Conservation (phyloP, 805 yeast genomes). For the Ogataea haglerorum region DNA sequence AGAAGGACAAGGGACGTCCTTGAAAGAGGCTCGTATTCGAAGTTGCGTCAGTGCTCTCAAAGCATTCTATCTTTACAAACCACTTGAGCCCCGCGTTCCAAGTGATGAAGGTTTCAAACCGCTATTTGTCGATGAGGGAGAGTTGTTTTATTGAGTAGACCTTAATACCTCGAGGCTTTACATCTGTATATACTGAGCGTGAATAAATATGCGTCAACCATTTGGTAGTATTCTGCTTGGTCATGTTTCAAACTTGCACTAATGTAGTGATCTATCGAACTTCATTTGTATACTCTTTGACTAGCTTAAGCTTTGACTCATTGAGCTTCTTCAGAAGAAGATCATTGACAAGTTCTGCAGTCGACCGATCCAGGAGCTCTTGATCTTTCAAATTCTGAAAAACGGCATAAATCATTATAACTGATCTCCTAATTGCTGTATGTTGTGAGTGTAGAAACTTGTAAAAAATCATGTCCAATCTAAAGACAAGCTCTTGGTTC, state of each 20-base stretch:
- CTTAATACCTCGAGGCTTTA: not conserved
- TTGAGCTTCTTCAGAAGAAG: slow-evolving; percentile 38
- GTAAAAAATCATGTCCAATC: slow-evolving; percentile 33
- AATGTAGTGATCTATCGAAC: no score
- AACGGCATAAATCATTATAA: slow-evolving; percentile 38
- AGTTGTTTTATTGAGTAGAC: slow-evolving; percentile 28
- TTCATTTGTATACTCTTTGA: slow-evolving; percentile 40
- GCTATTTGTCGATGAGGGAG: slow-evolving; percentile 35
- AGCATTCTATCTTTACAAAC: slow-evolving; percentile 89
- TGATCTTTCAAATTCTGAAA: slow-evolving; percentile 16
- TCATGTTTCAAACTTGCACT: no score
- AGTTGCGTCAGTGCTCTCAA: slow-evolving; percentile 89
- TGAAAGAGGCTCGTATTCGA: slow-evolving; percentile 87
- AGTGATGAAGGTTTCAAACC: slow-evolving; percentile 48
- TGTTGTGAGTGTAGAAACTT: slow-evolving; percentile 30
- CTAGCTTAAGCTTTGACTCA: slow-evolving; percentile 42
- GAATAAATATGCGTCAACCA: not conserved
- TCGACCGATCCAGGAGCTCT: slow-evolving; percentile 11
- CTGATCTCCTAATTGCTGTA: slow-evolving; percentile 38
- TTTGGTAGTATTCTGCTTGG: no score
- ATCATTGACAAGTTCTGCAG: slow-evolving; percentile 26
- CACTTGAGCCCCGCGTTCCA: slow-evolving; percentile 61
- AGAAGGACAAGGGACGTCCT: slow-evolving; percentile 89
- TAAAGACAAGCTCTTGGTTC: slow-evolving; percentile 23
- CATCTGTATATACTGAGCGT: slow-evolving; percentile 17